Evolutionary conservation across 2,329 filamentous ascomycete species (phyloP).

Genomic region (Penicillium sp.): DNA sequence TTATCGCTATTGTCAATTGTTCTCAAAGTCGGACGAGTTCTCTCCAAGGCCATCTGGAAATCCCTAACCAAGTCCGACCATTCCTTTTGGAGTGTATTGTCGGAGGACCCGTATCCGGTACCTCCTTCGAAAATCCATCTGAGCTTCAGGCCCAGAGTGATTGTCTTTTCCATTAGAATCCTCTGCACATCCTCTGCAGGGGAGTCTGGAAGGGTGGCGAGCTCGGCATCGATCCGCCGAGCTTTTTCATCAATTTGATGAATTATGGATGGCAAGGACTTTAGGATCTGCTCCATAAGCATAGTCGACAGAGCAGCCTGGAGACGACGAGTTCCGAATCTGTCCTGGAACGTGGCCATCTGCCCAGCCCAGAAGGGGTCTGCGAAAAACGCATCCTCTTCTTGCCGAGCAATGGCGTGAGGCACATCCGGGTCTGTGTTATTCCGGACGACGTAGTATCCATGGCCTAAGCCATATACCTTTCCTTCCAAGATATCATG

Average conservation of each 20-base stretch:
- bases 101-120: slow-evolving; percentile 12
- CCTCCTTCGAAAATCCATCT: slow-evolving; percentile 52
- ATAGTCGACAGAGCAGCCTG: slow-evolving; percentile 42
- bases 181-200: slow-evolving; percentile 60
- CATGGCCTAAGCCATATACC: slow-evolving; percentile 62
- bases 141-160: slow-evolving; percentile 53
- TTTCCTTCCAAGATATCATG: slow-evolving; percentile 57
- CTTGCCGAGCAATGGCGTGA: slow-evolving; percentile 45
- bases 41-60: slow-evolving; percentile 49
- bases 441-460: slow-evolving; percentile 70
- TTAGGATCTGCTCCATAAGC: slow-evolving; percentile 42
- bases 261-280: slow-evolving; percentile 33
- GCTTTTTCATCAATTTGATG: slow-evolving; percentile 46
- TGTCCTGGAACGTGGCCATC: slow-evolving; percentile 37
- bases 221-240: slow-evolving; percentile 50
- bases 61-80: slow-evolving; percentile 46
- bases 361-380: slow-evolving; percentile 44
- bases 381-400: slow-evolving; percentile 51
- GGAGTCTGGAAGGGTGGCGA: slow-evolving; percentile 60
- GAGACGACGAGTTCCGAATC: slow-evolving; percentile 52
- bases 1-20: slow-evolving; percentile 25
- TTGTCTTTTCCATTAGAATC: slow-evolving; percentile 57
- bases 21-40: slow-evolving; percentile 39
- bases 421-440: slow-evolving; percentile 43
- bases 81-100: slow-evolving; percentile 39